Evolutionary conservation across 1,284 basidiomycete genomes (phyloP), one percentile per base, ranked within the genome.

Genomic region (Baeospora myosura): DNA sequence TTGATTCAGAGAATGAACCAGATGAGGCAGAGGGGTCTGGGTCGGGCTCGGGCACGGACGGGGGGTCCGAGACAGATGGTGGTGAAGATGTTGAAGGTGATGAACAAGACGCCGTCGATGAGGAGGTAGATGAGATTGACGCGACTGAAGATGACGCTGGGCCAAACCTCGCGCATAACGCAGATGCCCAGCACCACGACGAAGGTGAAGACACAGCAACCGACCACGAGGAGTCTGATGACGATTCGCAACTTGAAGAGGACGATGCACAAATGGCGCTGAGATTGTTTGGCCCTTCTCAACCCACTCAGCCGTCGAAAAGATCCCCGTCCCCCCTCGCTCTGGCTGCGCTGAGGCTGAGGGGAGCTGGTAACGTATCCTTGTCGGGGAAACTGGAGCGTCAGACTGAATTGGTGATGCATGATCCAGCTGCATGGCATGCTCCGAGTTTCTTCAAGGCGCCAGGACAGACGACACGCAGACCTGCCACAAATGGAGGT

Each of bases 371-470:
- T n/a, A 28, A 20, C 24, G n/a, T 17, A 32, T 42, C 43, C 46
- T 51, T 43, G 44, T 41, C 42, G 41, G 36, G 41, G 35, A 29
- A 29, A 29, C 26, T 29, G n/a, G 26, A n/a, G 8, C n/a, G 8
- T 8, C 12, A 18, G 12, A 31, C 41, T 40, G 38, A 24, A 12
- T n/a, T 25, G 7, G 36, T 44, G 11, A 24, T 41, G 25, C 51
- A 52, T 37, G 48, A 56, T 34, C 23, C 43, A 25, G 40, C 47
- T 22, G 51, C 51, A 26, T 55, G 55, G 55, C 38, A 17, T 20
- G 23, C 40, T 17, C 57, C 58, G n/a, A 55, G 49, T 43, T 59
- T 59, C 39, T 46, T 48, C 48, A 47, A 47, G 20, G 34, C 38
- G 35, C n/a, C 24, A 39, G 37, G 29, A 8, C 17, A 24, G 20